Evolutionary conservation across 169 alveolate species (phyloP).

Genomic region (Hammondia hammondi): DNA sequence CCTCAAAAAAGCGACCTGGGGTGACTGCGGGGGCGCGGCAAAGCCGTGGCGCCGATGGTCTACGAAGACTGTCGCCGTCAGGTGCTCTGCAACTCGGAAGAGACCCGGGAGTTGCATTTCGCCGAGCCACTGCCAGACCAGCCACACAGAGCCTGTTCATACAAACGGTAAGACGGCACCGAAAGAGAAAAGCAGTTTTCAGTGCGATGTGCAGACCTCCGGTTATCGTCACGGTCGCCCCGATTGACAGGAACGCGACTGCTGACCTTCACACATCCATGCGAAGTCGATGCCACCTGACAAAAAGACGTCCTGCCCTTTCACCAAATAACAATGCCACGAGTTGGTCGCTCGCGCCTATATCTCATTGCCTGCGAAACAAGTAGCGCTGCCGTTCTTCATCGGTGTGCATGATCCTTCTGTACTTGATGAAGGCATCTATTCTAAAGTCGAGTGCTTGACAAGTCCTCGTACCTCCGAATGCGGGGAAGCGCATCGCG

Average conservation of each 20-base stretch:
- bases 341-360: too few species aligned
- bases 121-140: constrained; percentile 9
- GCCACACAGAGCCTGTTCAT: neutral
- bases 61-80: constrained; percentile 52
- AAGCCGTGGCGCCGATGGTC: constrained; percentile 57
- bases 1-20: constrained; percentile 66
- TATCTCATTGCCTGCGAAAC: too few species aligned
- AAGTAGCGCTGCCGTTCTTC: too few species aligned
- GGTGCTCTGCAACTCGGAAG: constrained; percentile 57
- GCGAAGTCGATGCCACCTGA: too few species aligned
- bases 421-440: neutral
- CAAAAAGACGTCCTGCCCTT: too few species aligned
- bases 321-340: too few species aligned
- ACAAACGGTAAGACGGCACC: neutral
- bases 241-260: too few species aligned
- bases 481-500: constrained; percentile 30
- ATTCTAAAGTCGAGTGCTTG: neutral
- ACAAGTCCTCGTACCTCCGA: neutral
- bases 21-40: constrained; percentile 61
- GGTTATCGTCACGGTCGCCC: too few species aligned
- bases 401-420: too few species aligned
- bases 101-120: constrained; percentile 23
- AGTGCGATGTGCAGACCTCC: too few species aligned
- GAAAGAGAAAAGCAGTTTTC: neutral
- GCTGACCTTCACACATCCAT: too few species aligned